These are phyloP conservation scores for Neurospora cerealis DNA, from an alignment of 495 filamentous ascomycete species.

Conservation along the genomic window DNA sequence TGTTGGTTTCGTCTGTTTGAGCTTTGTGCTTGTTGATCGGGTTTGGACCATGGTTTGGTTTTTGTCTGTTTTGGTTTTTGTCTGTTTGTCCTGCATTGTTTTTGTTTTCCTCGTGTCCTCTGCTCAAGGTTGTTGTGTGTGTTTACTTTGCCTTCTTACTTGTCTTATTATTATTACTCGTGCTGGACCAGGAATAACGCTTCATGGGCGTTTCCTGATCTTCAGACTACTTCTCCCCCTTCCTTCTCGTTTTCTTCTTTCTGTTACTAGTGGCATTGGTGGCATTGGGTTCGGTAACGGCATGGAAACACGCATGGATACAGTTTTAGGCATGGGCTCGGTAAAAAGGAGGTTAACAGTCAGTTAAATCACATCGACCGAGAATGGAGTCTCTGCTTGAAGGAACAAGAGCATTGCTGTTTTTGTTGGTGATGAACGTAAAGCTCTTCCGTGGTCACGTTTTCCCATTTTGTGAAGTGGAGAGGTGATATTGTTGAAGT, in stretches of 20 bases:
- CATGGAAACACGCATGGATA: not conserved
- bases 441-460: too few species aligned
- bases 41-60: not conserved
- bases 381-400: too few species aligned
- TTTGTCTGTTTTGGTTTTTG: not conserved
- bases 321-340: not conserved
- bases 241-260: not conserved
- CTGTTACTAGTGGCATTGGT: not conserved
- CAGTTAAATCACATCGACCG: not conserved
- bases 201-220: not conserved
- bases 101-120: not conserved
- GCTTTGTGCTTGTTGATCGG: not conserved
- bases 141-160: not conserved
- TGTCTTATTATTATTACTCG: not conserved
- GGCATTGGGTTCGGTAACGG: not conserved
- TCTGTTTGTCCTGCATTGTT: not conserved
- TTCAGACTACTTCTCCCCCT: not conserved
- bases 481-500: not conserved
- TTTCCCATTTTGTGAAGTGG: not conserved
- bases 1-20: not conserved
- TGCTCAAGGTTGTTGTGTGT: not conserved
- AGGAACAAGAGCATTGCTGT: not conserved
- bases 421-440: not conserved
- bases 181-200: not conserved
- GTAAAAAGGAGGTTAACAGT: not conserved